Conservation (phyloP, 306 rosid genomes). For the Aeschynomene evenia region DNA sequence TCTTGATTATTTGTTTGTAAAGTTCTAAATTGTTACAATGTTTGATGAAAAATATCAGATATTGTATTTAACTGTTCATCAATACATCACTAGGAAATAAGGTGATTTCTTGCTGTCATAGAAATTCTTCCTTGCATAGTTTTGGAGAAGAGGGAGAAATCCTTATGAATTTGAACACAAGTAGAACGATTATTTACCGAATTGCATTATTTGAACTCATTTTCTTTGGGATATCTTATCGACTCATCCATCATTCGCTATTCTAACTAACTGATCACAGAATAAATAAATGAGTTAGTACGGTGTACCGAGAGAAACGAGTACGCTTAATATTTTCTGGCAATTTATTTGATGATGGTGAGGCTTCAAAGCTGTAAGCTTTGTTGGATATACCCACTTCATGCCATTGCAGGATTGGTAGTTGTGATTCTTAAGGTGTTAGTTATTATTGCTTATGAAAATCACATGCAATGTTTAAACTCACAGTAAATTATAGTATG, state of each 20-base stretch:
- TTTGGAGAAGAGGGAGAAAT: not conserved
- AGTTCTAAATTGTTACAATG: not conserved
- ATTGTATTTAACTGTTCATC: not conserved
- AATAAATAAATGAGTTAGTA: no score
- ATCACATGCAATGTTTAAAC: conserved; percentile 1
- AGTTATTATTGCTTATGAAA: not conserved
- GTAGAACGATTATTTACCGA: not conserved
- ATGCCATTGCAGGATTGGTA: conserved; percentile 1
- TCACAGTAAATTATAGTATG: not conserved
- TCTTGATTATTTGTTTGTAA: conserved; percentile 17
- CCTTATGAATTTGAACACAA: not conserved
- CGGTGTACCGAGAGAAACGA: no score
- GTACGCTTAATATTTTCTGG: not conserved
- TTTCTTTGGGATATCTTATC: no score
- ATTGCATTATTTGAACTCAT: no score
- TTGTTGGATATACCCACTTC: not conserved
- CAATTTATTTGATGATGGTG: not conserved
- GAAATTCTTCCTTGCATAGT: conserved; percentile 1
- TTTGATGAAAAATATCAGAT: not conserved
- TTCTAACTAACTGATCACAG: no score
- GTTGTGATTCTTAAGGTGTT: not conserved
- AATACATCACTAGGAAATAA: not conserved
- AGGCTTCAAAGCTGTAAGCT: conserved; percentile 5
- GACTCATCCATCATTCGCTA: no score
- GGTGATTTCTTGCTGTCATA: not conserved